Percentiles rank a stretch among this genome's conserved stretches.
These are phyloP conservation scores for Myrica gale DNA, from an alignment of 306 rosid species.

Conservation along the genomic window DNA sequence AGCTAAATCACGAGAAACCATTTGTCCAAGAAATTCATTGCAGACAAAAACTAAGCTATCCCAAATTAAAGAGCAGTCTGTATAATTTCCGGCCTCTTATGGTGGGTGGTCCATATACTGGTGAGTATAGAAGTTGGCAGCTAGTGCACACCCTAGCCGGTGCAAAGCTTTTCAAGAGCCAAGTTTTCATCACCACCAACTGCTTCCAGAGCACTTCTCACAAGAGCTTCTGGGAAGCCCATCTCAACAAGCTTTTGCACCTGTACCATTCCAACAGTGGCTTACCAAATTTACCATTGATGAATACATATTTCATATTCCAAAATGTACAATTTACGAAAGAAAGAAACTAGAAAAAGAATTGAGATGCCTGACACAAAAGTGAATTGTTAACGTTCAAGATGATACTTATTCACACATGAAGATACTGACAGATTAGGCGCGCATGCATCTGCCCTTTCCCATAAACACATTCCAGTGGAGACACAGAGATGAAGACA, in stretches of 20 bases:
- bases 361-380: background rate
- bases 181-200: conserved; percentile 94
- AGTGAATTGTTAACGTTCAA: background rate
- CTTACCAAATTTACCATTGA: background rate
- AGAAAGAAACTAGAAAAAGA: background rate
- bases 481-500: background rate
- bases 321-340: background rate
- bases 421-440: background rate
- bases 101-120: conserved; percentile 1
- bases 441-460: background rate
- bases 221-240: conserved; percentile 91
- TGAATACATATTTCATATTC: conserved; percentile 9
- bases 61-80: conserved; percentile 14
- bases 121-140: background rate
- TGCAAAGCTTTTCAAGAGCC: conserved; percentile 89
- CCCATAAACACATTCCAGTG: background rate
- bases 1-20: background rate
- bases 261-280: conserved; percentile 39
- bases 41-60: background rate
- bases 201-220: conserved; percentile 73
- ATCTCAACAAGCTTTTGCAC: conserved; percentile 84
- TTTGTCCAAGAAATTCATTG: background rate
- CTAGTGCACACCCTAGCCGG: conserved; percentile 33
- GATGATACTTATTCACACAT: background rate
- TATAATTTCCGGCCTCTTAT: conserved; percentile 20